Percentiles rank a stretch among this genome's conserved stretches.
These are phyloP conservation scores for Setomelanomma holmii DNA, from an alignment of 2,329 filamentous ascomycete genomes.

Conservation along the genomic window DNA sequence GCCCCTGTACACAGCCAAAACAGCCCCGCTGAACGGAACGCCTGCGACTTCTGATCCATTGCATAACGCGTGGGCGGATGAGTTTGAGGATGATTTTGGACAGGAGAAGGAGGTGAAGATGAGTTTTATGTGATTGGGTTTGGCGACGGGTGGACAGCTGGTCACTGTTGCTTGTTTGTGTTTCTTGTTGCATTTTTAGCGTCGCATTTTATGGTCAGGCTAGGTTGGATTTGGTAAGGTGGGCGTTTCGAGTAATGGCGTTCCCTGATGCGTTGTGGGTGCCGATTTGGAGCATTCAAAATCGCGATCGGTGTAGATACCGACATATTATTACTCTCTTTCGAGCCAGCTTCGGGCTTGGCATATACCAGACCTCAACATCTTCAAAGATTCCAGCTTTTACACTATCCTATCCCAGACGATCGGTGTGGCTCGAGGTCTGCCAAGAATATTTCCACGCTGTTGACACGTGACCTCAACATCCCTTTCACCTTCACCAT, in stretches of 20 bases:
- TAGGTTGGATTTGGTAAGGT: no score
- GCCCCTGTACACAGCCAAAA: constrained; percentile 35
- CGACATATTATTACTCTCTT: no score
- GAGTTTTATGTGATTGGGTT: constrained; percentile 49
- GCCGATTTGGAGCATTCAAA: no score
- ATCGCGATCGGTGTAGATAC: no score
- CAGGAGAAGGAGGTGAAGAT: constrained; percentile 57
- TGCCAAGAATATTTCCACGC: no score
- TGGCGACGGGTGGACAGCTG: neutral
- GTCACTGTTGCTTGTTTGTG: neutral
- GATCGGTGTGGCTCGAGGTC: no score
- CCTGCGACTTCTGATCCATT: constrained; percentile 25
- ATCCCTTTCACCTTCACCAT: neutral
- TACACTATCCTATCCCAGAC: no score
- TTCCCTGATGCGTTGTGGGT: no score
- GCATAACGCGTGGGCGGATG: constrained; percentile 57
- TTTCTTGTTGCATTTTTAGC: neutral
- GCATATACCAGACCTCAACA: no score
- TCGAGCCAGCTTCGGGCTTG: no score
- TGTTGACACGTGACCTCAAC: neutral
- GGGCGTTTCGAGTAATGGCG: no score
- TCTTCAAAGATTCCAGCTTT: no score
- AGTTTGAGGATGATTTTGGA: constrained; percentile 56
- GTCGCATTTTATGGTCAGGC: neutral
- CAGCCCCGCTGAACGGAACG: constrained; percentile 23